phyloP scores from a whole-genome alignment of 2,329 filamentous ascomycete species.

The Pseudocercospora crystallina region DNA sequence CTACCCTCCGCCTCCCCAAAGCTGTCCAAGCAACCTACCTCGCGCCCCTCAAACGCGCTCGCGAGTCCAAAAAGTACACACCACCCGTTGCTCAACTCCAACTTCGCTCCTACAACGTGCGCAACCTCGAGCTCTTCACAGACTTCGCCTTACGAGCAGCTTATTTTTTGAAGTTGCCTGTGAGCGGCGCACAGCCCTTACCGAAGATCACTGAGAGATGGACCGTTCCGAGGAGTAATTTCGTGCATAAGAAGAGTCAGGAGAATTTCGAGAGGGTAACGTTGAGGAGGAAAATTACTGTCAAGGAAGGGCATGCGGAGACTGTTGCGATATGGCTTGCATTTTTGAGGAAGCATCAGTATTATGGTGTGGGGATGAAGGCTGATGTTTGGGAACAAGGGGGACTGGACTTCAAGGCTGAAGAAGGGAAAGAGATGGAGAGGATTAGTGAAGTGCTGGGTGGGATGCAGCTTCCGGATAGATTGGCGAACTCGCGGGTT shows the following conservation, averaged over 20 bases:
- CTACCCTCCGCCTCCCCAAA: slow-evolving; percentile 63
- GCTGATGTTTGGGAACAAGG: slow-evolving; percentile 93
- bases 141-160: slow-evolving; percentile 94
- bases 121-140: slow-evolving; percentile 88
- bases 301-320: slow-evolving; percentile 86
- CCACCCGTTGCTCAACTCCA: slow-evolving; percentile 74
- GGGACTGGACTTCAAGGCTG: slow-evolving; percentile 40
- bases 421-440: slow-evolving; percentile 38
- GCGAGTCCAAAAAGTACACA: slow-evolving; percentile 66
- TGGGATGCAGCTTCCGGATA: slow-evolving; percentile 16
- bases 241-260: slow-evolving; percentile 95
- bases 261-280: slow-evolving; percentile 97
- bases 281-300: slow-evolving; percentile 80
- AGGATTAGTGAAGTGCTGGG: slow-evolving; percentile 29
- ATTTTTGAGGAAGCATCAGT: slow-evolving; percentile 87
- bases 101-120: slow-evolving; percentile 83
- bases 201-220: slow-evolving; percentile 87
- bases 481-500: too few species aligned
- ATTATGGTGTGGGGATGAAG: slow-evolving; percentile 98
- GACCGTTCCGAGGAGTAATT: slow-evolving; percentile 86
- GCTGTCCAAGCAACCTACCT: slow-evolving; percentile 84
- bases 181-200: slow-evolving; percentile 80
- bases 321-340: slow-evolving; percentile 89
- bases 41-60: slow-evolving; percentile 71
- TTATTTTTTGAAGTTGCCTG: slow-evolving; percentile 87